Conservation (phyloP, 306 rosid genomes). For the Bauhinia variegata region DNA sequence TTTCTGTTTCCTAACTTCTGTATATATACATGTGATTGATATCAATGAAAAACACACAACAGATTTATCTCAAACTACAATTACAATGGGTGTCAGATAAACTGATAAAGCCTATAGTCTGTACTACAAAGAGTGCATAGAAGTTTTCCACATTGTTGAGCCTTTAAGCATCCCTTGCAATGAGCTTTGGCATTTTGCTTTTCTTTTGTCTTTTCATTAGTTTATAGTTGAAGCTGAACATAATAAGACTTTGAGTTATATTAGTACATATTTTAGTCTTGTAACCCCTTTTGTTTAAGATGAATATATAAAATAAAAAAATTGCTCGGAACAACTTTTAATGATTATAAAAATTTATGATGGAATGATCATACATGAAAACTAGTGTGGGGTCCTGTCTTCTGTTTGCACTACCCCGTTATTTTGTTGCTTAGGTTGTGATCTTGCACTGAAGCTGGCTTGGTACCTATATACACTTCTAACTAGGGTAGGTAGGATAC, state of each 20-base stretch:
- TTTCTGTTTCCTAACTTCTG: too few relatives aligned
- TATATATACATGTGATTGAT: too few relatives aligned
- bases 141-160: not conserved
- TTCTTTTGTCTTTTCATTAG: constrained; percentile 2
- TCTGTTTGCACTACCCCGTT: not conserved
- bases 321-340: not conserved
- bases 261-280: not conserved
- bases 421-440: not conserved
- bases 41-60: too few relatives aligned
- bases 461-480: not conserved
- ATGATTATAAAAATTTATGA: not conserved
- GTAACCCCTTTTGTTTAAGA: not conserved
- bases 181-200: constrained; percentile 13
- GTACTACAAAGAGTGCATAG: constrained; percentile 10
- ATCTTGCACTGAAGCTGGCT: too few relatives aligned
- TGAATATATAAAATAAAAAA: not conserved
- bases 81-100: constrained; percentile 1
- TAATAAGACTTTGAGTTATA: too few relatives aligned
- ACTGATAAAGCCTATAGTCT: constrained; percentile 4
- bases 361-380: not conserved
- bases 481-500: constrained; percentile 19
- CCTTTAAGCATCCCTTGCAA: constrained; percentile 7
- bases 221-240: constrained; percentile 25
- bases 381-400: not conserved
- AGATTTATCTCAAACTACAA: too few relatives aligned